Base-by-base conservation (phyloP, 140 eudicot species). In the Erigeron philadelphicus region DNA sequence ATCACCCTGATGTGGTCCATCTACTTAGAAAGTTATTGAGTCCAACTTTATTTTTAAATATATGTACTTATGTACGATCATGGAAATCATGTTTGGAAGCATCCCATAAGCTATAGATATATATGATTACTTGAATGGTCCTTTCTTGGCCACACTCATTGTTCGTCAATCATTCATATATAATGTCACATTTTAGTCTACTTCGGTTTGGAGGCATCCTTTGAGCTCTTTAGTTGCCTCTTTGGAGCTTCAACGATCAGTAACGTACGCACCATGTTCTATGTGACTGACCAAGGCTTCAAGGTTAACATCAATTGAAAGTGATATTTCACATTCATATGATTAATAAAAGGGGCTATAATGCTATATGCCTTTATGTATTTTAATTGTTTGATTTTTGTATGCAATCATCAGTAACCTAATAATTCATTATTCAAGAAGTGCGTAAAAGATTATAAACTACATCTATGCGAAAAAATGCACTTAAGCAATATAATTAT, bases 101-200 rank as follows among this genome's bases (percentile, higher is more conserved):
- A 38, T 53, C 11, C 18, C 21, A 41, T 69, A 54, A 19, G 67
- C 12, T 38, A 49, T 50, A 9, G 48, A 31, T n/a, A 42, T 70
- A 43, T 25, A 9, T 73, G 56, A 63, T 73, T 64, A 64, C 13
- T 54, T 55, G 40, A 46, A 65, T 68, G 80, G 80, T 52, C 64
- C 45, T 52, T 62, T 13, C 61, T 40, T 49, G n/a, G 18, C 41
- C 49, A 25, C 64, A 19, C 54, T 47, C 46, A n/a, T 67, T 21
- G 74, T 48, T 35, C 2, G 17, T 16, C 55, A 64, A 42, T 18
- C 21, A 47, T 31, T 13, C 76, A 47, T 25, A 40, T n/a, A 47
- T 17, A 46, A 23, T 9, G 11, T 49, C 25, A n/a, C 25, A 17
- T 19, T 15, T 38, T 68, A 7, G 49, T 68, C 50, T 9, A 17